Conservation (phyloP, 192 early-diverging fungal genomes). For the Ambispora gerdemannii region DNA sequence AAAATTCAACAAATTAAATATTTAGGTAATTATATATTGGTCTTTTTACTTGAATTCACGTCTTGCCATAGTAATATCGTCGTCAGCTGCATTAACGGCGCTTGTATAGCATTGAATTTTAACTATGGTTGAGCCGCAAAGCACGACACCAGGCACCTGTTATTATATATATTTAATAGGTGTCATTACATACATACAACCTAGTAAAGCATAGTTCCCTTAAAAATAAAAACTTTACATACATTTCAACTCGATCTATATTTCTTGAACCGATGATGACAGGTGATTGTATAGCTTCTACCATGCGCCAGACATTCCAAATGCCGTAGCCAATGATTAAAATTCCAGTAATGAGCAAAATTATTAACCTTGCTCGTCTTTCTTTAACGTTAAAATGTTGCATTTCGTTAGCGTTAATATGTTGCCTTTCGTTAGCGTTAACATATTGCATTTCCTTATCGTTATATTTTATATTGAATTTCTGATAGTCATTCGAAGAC, state of each 20-base stretch:
- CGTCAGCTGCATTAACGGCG: conserved; percentile 12
- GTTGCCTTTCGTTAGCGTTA: too few relatives aligned
- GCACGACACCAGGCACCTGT: neutral
- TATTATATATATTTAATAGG: neutral
- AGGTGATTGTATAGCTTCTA: neutral
- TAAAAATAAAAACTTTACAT: neutral
- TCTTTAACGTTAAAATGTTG: neutral
- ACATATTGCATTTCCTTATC: too few relatives aligned
- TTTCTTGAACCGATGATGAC: conserved; percentile 1
- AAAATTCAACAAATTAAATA: neutral
- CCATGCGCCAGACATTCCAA: conserved; percentile 22
- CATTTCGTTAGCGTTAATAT: too few relatives aligned
- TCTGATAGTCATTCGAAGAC: too few relatives aligned
- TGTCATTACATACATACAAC: too few relatives aligned
- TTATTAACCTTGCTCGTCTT: neutral
- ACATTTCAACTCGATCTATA: neutral
- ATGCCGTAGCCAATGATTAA: neutral
- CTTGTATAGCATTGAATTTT: neutral
- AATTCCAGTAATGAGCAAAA: conserved; percentile 1
- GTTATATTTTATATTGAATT: too few relatives aligned
- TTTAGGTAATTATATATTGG: neutral
- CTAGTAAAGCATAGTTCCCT: too few relatives aligned
- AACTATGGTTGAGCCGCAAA: neutral
- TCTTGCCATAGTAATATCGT: conserved; percentile 2
- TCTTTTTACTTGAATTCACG: too few relatives aligned